A percentile compares a stretch with the other conserved stretches of the same genome.
phyloP scores from a whole-genome alignment of 164 flowering plant species.

The Houttuynia cordata region DNA sequence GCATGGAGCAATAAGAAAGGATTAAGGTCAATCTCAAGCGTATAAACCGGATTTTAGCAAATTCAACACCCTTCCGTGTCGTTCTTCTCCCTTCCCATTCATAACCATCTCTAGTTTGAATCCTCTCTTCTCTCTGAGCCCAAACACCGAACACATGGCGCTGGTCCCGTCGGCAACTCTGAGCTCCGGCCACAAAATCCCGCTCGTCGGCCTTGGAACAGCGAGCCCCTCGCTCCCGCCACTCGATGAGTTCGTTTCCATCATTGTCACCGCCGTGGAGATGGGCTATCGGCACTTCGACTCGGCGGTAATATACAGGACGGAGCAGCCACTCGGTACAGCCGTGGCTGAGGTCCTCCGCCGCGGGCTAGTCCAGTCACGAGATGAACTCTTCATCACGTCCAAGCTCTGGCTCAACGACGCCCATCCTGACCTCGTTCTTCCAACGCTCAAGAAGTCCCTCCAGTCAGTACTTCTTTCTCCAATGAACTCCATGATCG shows the following conservation, averaged over 20 bases:
- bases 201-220: no score
- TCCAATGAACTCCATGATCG: no score
- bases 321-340: constrained; percentile 22
- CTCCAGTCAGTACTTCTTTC: constrained; percentile 6
- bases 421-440: constrained; percentile 17
- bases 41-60: no score
- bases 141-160: no score
- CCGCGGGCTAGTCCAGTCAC: constrained; percentile 18
- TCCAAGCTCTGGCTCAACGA: constrained; percentile 28
- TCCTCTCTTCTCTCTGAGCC: no score
- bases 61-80: no score
- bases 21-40: no score
- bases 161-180: no score
- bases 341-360: constrained; percentile 19
- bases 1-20: no score
- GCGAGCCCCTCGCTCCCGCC: neutral
- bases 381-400: constrained; percentile 28
- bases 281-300: constrained; percentile 30
- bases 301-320: constrained; percentile 18
- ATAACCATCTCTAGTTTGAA: no score
- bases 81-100: no score
- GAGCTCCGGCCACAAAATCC: no score
- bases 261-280: constrained; percentile 16
- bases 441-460: constrained; percentile 18
- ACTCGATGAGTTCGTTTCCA: neutral